phyloP scores from a whole-genome alignment of 179 eudicot species.

The Actinidia chinensis region DNA sequence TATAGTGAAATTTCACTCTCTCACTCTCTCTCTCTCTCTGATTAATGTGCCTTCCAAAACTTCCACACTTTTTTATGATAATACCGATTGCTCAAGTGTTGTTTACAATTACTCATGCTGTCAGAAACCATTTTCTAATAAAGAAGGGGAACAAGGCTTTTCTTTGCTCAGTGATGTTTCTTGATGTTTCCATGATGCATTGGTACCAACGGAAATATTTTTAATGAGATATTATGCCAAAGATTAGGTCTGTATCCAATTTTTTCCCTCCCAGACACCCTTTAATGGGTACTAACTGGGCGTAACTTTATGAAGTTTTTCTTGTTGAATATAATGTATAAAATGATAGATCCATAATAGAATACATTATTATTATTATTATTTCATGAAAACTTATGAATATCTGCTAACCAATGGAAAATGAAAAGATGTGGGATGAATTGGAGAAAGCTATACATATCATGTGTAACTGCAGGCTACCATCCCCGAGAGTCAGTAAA shows the following conservation, averaged over 20 bases:
- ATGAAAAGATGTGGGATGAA: constrained; percentile 70
- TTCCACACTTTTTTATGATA: too few relatives aligned
- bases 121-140: too few relatives aligned
- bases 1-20: not conserved
- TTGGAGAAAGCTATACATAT: constrained; percentile 88
- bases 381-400: not conserved
- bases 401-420: constrained; percentile 73
- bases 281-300: too few relatives aligned
- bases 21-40: not conserved
- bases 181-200: not conserved
- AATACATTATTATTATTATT: not conserved
- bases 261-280: too few relatives aligned
- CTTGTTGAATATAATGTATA: not conserved
- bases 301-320: not conserved
- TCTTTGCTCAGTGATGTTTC: not conserved
- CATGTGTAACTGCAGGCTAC: constrained; percentile 93
- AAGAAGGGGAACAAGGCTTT: too few relatives aligned
- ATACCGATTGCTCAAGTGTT: too few relatives aligned
- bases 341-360: not conserved
- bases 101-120: too few relatives aligned
- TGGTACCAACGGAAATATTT: not conserved
- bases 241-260: too few relatives aligned
- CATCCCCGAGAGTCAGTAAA: constrained; percentile 86
- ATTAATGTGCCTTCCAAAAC: not conserved
- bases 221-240: not conserved